Evolutionary conservation across 805 yeast species (phyloP), one percentile per base, ranked within the genome.

Genomic region (Debaryomyces maramus): DNA sequence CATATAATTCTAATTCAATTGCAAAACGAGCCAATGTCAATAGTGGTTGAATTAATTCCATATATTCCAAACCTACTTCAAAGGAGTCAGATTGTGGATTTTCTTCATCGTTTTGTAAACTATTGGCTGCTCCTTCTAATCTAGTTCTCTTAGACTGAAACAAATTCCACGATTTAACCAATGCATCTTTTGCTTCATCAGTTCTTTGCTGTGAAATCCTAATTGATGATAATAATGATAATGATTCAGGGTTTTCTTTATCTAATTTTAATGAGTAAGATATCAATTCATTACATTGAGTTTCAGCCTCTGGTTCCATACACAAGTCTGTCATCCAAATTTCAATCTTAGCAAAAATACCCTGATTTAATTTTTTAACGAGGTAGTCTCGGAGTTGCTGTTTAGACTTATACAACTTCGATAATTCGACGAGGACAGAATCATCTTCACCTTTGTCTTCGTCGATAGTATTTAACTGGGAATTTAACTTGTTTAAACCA

Each of bases 291-390:
- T 89, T 85, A 65, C 98, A 93, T 59, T 80, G 75, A 6, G 60
- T 16, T 63, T 93, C 98, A 2, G 98, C 98, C 49, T 83, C 81
- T 3, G 80, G 80, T 53, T 88, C 95, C 96, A 90, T 88, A 68
- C 98, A 90, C 47, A 90, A 69, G 67, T 91, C 97, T 1, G 98
- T 91, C 97, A 89, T 88, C 96, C 96, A 90, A 41, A 88, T 85
- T 63, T 91, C 99, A 54, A 93, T 85, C 67, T 84, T 76, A 5
- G 96, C 83, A 50, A 91, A 81, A 19, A 88, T 67, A 0, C 91
- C 96, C 55, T 82, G 85, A 47, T 84, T 80, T 34, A 88, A 57
- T 56, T 85, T 86, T 46, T 76, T 77, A 14, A 75, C 59, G 30
- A 77, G 63, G 43, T 72, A 72, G 29, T 14, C 49, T 38, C 27